A percentile compares a stretch with the other conserved stretches of the same genome.
These are phyloP conservation scores for Singerocomus rubriflavus DNA, from an alignment of 1,284 basidiomycete species.

Conservation along the genomic window DNA sequence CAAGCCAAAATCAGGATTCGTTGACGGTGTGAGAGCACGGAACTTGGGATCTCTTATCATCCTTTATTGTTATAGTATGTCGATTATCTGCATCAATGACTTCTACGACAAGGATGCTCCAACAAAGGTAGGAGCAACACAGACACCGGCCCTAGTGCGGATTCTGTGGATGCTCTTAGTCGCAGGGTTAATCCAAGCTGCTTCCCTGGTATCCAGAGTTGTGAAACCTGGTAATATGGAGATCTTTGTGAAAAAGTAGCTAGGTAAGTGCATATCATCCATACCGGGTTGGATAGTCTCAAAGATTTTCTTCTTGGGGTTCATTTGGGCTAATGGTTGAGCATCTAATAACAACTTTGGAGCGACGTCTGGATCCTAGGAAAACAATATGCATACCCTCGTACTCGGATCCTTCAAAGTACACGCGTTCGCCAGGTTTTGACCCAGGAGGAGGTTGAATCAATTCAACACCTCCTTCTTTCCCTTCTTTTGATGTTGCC, in stretches of 20 bases:
- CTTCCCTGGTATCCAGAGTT: slow-evolving; percentile 82
- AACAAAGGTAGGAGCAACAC: slow-evolving; percentile 76
- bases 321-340: slow-evolving; percentile 76
- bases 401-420: slow-evolving; percentile 86
- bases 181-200: slow-evolving; percentile 85
- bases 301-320: slow-evolving; percentile 98
- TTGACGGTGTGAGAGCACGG: not conserved
- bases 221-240: slow-evolving; percentile 60
- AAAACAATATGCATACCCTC: slow-evolving; percentile 49
- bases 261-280: slow-evolving; percentile 6
- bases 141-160: slow-evolving; percentile 80
- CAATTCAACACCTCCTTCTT: slow-evolving; percentile 88
- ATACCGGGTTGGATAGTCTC: slow-evolving; percentile 88
- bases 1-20: slow-evolving; percentile 4
- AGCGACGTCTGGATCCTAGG: not conserved
- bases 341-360: slow-evolving; percentile 45
- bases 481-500: slow-evolving; percentile 87
- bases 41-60: not conserved
- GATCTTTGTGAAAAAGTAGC: slow-evolving; percentile 4
- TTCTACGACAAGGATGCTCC: slow-evolving; percentile 83
- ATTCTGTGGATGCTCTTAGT: slow-evolving; percentile 84
- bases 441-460: slow-evolving; percentile 84
- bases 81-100: not conserved
- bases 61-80: not conserved
- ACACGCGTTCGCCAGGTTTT: slow-evolving; percentile 88